phyloP scores from a whole-genome alignment of 805 yeast species.

The Aciculoconidium aculeatum region DNA sequence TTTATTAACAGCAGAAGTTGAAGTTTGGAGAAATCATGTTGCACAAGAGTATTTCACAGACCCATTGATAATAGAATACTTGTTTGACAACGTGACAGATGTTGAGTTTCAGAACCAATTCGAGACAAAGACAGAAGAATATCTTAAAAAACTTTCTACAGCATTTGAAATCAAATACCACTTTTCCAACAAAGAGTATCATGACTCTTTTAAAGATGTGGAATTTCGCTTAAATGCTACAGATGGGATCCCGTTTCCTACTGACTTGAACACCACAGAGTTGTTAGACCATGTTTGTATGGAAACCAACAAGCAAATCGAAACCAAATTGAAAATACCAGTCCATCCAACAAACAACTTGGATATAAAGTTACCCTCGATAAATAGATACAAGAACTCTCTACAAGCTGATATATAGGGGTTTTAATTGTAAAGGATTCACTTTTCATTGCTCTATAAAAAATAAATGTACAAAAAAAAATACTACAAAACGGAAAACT shows the following conservation, averaged over 20 bases:
- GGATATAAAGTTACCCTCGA: no score
- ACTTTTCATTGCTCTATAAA: no score
- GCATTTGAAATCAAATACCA: no score
- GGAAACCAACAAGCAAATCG: constrained; percentile 1
- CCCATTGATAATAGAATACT: no score
- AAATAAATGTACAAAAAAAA: no score
- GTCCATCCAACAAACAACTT: constrained; percentile 5
- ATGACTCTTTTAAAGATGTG: no score
- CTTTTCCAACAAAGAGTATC: no score
- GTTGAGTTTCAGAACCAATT: constrained; percentile 1
- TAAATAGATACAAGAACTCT: no score
- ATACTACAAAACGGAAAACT: background rate
- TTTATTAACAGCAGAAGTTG: constrained; percentile 22
- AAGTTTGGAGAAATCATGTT: constrained; percentile 1
- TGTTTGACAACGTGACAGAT: background rate
- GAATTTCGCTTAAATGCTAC: constrained; percentile 1
- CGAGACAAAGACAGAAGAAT: constrained; percentile 1
- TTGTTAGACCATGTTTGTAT: background rate
- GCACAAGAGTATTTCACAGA: no score
- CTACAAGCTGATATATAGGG: no score
- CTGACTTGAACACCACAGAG: background rate
- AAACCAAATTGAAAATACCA: constrained; percentile 3
- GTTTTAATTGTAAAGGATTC: no score
- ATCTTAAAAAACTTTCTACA: constrained; percentile 3
- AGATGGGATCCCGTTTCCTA: constrained; percentile 1